Base-by-base conservation (phyloP, 148 eudicot species). In the Rhododendron molle region DNA sequence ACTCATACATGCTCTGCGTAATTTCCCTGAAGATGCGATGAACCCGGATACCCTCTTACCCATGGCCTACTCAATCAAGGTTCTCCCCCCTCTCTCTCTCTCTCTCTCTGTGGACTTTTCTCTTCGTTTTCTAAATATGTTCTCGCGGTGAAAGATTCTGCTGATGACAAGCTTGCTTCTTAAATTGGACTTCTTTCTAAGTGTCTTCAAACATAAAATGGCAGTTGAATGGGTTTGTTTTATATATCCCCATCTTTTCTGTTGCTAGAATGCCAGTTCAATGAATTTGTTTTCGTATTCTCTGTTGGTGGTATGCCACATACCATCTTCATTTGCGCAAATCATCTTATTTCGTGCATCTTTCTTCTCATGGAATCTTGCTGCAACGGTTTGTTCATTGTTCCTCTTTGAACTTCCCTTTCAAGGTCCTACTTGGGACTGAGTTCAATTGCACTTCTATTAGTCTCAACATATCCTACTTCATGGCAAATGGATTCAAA, bases 11-110 rank as follows among this genome's bases (percentile, higher is more conserved):
- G 95, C 95, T 50, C 87, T 97, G 84, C 98, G 98, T 54, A 95
- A 95, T 81, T 97, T 97, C 80, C 98, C 99, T 46, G 98, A 93
- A 72, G 98, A 94, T 91, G 98, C 92, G 56, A 91, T 94, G 95
- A 93, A 95, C 85, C 98, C 99, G 23, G 98, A 97, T 89, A 91
- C 90, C 40, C 85, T 97, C 86, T 84, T 95, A 65, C 98, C 99
- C 60, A 76, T 94, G 94, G 99, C 98, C 80, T 94, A 95, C 88
- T 82, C 99, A 44, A 86, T 97, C 86, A 93, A 95, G 99, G 99
- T 95, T 83, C 76, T 83, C 79, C 28, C 16, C 77, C 81, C 86
- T 60, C 54, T 40, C 72, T 67, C 83, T 71, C 76, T 52, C 58
- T 52, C 58, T 85, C 71, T 85, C 26, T 15, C 5, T 52, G 60